phyloP scores from a whole-genome alignment of 2,329 filamentous ascomycete species.

The Phialophora expanda region DNA sequence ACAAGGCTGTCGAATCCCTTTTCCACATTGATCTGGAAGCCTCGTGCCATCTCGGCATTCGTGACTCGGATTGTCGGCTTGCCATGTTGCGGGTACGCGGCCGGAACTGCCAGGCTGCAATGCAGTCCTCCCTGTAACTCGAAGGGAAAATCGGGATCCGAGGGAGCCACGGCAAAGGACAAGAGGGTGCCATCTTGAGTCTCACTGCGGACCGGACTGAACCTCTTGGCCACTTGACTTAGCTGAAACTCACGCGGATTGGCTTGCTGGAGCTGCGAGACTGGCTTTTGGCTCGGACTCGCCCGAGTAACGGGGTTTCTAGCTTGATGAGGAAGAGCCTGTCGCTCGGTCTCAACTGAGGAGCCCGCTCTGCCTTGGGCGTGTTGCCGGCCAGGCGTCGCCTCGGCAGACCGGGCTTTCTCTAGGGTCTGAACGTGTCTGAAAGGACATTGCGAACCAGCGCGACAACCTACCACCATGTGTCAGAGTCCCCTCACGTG shows the following conservation, averaged over 20 bases:
- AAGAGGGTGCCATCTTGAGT: conserved; percentile 62
- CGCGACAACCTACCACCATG: conserved; percentile 54
- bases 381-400: conserved; percentile 33
- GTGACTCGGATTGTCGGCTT: conserved; percentile 66
- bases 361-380: conserved; percentile 30
- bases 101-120: conserved; percentile 70
- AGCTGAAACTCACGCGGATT: conserved; percentile 77
- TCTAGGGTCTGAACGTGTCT: conserved; percentile 45
- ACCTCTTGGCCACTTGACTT: conserved; percentile 72
- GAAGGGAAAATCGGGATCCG: conserved; percentile 84
- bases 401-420: conserved; percentile 41
- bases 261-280: conserved; percentile 66
- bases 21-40: conserved; percentile 77
- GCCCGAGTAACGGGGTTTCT: conserved; percentile 3
- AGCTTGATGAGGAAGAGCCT: conserved; percentile 26
- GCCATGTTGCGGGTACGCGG: conserved; percentile 62
- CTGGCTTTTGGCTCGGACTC: conserved; percentile 62
- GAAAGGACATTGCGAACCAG: conserved; percentile 58
- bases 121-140: conserved; percentile 69
- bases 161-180: conserved; percentile 70
- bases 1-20: conserved; percentile 72
- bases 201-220: conserved; percentile 56
- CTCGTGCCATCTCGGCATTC: conserved; percentile 73
- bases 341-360: conserved; percentile 11
- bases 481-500: conserved; percentile 17